Conservation (phyloP, 2,329 filamentous ascomycete species). For the Fusarium buharicum region DNA sequence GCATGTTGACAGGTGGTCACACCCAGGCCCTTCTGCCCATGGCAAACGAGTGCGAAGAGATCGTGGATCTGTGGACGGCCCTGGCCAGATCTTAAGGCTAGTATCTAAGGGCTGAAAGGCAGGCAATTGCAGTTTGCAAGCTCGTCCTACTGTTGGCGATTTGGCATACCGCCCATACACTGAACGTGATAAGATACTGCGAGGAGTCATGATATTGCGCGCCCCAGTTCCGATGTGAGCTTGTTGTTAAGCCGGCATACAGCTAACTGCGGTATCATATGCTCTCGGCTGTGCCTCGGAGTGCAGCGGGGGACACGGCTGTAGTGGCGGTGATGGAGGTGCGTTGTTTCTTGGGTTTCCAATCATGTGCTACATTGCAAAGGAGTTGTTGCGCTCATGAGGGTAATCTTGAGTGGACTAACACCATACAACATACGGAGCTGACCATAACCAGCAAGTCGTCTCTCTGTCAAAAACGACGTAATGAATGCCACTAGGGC, state of each 20-base stretch:
- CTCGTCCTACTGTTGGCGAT: slow-evolving; percentile 12
- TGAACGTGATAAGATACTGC: slow-evolving; percentile 21
- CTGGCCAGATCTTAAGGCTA: slow-evolving; percentile 40
- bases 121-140: slow-evolving; percentile 22
- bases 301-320: slow-evolving; percentile 22
- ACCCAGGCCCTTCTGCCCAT: slow-evolving; percentile 12
- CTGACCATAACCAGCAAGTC: slow-evolving; percentile 13
- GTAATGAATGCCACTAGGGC: slow-evolving; percentile 27
- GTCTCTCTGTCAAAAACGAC: slow-evolving; percentile 4
- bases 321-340: slow-evolving; percentile 30
- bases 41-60: slow-evolving; percentile 15
- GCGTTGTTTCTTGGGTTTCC: slow-evolving; percentile 35
- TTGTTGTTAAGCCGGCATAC: slow-evolving; percentile 18
- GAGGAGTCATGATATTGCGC: slow-evolving; percentile 12
- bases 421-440: slow-evolving; percentile 6
- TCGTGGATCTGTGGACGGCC: slow-evolving; percentile 28
- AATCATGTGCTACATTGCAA: slow-evolving; percentile 12
- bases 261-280: slow-evolving; percentile 33
- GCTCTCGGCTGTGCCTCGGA: slow-evolving; percentile 44
- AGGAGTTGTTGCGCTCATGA: slow-evolving; percentile 14
- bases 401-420: slow-evolving; percentile 5
- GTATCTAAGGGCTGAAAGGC: slow-evolving; percentile 14
- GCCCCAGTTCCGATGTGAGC: slow-evolving; percentile 10
- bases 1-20: slow-evolving; percentile 38
- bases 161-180: slow-evolving; percentile 22